Evolutionary conservation across 345 rosid species (phyloP), one percentile per base, ranked within the genome.

Genomic region (Salix arbutifolia): DNA sequence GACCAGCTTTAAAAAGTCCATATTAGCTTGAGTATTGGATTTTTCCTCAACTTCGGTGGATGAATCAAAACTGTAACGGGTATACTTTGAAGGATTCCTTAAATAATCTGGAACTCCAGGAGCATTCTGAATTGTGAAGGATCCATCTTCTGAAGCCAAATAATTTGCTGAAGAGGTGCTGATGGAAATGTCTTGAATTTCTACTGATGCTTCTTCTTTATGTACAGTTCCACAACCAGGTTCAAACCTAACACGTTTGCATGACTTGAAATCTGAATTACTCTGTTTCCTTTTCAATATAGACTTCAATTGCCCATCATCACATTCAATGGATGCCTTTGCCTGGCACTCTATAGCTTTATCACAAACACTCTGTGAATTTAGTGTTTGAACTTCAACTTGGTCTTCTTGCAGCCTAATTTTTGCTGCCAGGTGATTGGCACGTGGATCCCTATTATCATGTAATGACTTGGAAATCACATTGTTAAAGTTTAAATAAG

Each of bases 71-170:
- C 91, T 87, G 72, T 96, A 92, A 18, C 74, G 78, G 4, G 94
- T 91, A 75, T 96, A 96, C 35, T 88, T 90, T 31, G 96, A 75
- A 62, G 98, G 99, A 78, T 95, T 93, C 31, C 73, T 83, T 69
- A 95, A 68, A 78, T 91, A 93, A 88, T 91, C 97, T 10, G 96
- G 99, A 78, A 91, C 71, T 23, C 44, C 73, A 53, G 72, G 42
- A 52, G 74, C 76, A 70, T 64, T 79, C 77, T 69, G 70, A 48
- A 70, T 53, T 44, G 65, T 18, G 76, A 72, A 53, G 69, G 38
- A 69, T 67, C 17, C 77, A 52, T 17, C 72, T 53, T 65, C 85
- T n/a, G 78, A 80, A 44, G 73, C 85, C 8, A 80, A 50, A 75
- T 70, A 52, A 75, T 81, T 46, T 66, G 64, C 40, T n/a, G 82